Evolutionary conservation across 345 rosid species (phyloP).

Genomic region (Ricinus communis): DNA sequence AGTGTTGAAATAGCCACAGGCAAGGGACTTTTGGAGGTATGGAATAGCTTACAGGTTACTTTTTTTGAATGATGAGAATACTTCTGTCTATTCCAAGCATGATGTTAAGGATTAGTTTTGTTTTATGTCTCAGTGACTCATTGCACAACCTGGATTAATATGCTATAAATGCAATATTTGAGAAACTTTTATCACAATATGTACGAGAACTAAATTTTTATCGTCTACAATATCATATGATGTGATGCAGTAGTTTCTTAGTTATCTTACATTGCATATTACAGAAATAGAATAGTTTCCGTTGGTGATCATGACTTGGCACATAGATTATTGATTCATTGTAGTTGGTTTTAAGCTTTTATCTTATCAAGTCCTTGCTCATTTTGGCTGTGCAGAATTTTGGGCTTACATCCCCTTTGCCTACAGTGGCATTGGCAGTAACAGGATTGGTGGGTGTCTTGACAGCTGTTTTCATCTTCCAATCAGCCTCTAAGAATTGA

Average conservation of each 20-base stretch:
- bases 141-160: background rate
- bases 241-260: background rate
- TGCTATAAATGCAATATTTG: background rate
- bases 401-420: slow-evolving; percentile 73
- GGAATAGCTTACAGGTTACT: too few species aligned
- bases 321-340: background rate
- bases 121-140: background rate
- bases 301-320: too few species aligned
- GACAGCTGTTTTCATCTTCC: slow-evolving; percentile 84
- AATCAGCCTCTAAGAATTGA: slow-evolving; percentile 75
- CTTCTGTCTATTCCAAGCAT: slow-evolving; percentile 8
- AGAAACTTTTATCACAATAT: background rate
- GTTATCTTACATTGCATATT: too few species aligned
- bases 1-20: slow-evolving; percentile 78
- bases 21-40: slow-evolving; percentile 88
- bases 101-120: slow-evolving; percentile 1
- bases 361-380: slow-evolving; percentile 1
- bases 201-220: background rate
- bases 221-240: background rate
- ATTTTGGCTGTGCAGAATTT: slow-evolving; percentile 64
- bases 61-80: too few species aligned
- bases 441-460: slow-evolving; percentile 78
- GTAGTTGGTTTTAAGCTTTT: background rate
- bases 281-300: too few species aligned
- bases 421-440: slow-evolving; percentile 77